Conservation (phyloP, 768 basidiomycete species). For the Kwoniella europaea region DNA sequence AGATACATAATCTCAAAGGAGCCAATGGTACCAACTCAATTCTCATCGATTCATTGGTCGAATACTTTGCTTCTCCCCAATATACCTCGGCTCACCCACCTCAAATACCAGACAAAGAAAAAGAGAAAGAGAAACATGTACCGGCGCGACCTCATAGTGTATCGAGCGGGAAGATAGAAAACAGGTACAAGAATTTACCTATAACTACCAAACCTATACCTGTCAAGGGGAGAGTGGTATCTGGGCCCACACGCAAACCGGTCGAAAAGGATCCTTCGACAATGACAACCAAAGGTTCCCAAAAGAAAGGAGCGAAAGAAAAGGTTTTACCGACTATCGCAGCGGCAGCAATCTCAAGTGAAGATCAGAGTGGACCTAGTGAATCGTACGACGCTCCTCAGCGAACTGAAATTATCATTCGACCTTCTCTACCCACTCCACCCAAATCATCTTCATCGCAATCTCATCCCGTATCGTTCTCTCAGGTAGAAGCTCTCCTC, state of each 20-base stretch:
- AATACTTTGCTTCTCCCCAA: constrained; percentile 35
- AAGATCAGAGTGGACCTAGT: not conserved
- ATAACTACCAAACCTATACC: not conserved
- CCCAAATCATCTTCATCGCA: constrained; percentile 9
- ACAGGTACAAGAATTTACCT: constrained; percentile 9
- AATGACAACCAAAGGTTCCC: not conserved
- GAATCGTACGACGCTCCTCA: not conserved
- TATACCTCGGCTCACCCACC: constrained; percentile 23
- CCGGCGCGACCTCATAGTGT: constrained; percentile 2
- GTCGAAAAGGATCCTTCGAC: not conserved
- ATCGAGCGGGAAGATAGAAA: not conserved
- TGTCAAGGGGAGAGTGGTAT: constrained; percentile 3
- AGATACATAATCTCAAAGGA: constrained; percentile 51
- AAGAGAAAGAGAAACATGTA: constrained; percentile 1
- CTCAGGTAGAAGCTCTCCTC: constrained; percentile 18
- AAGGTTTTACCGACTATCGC: not conserved
- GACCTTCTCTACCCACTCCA: constrained; percentile 8
- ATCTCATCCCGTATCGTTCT: not conserved
- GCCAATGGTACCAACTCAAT: constrained; percentile 42
- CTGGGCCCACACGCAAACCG: not conserved
- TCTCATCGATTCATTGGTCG: constrained; percentile 37
- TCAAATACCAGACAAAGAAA: constrained; percentile 1
- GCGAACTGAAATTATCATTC: not conserved
- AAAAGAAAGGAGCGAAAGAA: not conserved
- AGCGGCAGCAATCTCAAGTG: not conserved